A percentile compares a stretch with the other conserved stretches of the same genome.
phyloP scores from a whole-genome alignment of 2,329 filamentous ascomycete genomes.

The Verticillium klebahnii region DNA sequence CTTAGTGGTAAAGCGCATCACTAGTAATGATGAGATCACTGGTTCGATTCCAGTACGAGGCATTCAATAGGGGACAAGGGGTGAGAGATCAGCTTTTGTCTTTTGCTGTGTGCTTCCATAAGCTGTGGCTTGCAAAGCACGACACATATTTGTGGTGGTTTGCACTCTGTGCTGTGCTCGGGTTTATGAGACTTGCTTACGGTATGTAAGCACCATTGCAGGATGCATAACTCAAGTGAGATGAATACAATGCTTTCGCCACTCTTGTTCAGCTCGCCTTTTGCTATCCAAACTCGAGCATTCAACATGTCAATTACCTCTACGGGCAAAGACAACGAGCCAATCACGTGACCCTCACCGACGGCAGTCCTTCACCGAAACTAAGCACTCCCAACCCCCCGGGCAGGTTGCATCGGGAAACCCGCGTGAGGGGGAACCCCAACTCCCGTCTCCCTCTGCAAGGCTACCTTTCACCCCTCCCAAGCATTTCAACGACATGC shows the following conservation, averaged over 20 bases:
- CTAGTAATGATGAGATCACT: slow-evolving; percentile 31
- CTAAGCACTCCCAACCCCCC: neutral
- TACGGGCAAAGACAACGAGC: too few relatives aligned
- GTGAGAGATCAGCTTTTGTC: neutral
- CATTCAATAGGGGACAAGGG: neutral
- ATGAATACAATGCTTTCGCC: too few relatives aligned
- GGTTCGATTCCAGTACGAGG: slow-evolving; percentile 30
- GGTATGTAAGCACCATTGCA: too few relatives aligned
- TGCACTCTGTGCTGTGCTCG: too few relatives aligned
- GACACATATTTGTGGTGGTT: too few relatives aligned
- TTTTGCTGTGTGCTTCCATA: neutral
- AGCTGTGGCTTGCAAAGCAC: too few relatives aligned
- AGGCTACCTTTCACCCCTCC: neutral
- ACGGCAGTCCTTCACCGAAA: neutral
- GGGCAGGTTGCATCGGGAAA: neutral
- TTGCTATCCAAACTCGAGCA: too few relatives aligned
- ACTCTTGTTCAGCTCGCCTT: too few relatives aligned
- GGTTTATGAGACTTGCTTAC: too few relatives aligned
- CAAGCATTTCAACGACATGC: neutral
- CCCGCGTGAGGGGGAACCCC: neutral
- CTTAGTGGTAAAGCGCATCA: slow-evolving; percentile 31
- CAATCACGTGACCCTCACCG: neutral
- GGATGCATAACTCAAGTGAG: too few relatives aligned
- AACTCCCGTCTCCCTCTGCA: neutral
- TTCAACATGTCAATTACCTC: too few relatives aligned